Evolutionary conservation across 2,329 filamentous ascomycete species (phyloP), one percentile per base, ranked within the genome.

Genomic region (Trichoderma sp.): DNA sequence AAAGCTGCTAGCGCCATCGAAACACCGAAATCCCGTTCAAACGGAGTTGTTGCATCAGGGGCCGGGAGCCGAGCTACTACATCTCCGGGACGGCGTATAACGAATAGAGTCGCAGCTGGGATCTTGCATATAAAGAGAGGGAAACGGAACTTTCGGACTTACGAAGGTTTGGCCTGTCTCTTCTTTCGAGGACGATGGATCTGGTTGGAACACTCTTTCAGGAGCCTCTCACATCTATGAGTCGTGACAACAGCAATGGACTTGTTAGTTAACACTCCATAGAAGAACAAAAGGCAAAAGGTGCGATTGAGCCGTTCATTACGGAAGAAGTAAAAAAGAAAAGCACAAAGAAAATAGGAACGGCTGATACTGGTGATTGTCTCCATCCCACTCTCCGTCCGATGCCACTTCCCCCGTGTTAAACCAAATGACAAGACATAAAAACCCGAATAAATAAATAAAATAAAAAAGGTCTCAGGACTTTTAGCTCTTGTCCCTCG

Each of bases 161-260:
- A 87, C 85, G 85, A 87, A 36, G 84, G 83, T 72, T 84, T 86
- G 39, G 79, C 80, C 36, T 84, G 82, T 74, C 86, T 81, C 79
- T 87, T 87, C 77, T 87, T 87, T 34, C 86, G 81, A 4, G 84
- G 84, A 28, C 81, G 82, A 74, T 85, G 85, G 30, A 86, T 76
- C 74, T 87, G 85, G 12, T 79, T 80, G 0, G 80, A 77, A 72
- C 86, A 87, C 39, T 83, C 81, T 73, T 87, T 87, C 47, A 81
- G 80, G 6, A 87, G 77, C 15, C 85, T 79, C 71, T 85, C 81
- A 72, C 85, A 87, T 72, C 85, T 87, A 73, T 2, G 28, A 34
- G 68, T 73, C 34, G 72, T 55, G 11, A 26, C 28, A 39, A 34
- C 28, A 32, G 34, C 39, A 50, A 28, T 61, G 13, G 55, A 34